These are phyloP conservation scores for Lepraria neglecta DNA, from an alignment of 495 filamentous ascomycete genomes.

Conservation along the genomic window DNA sequence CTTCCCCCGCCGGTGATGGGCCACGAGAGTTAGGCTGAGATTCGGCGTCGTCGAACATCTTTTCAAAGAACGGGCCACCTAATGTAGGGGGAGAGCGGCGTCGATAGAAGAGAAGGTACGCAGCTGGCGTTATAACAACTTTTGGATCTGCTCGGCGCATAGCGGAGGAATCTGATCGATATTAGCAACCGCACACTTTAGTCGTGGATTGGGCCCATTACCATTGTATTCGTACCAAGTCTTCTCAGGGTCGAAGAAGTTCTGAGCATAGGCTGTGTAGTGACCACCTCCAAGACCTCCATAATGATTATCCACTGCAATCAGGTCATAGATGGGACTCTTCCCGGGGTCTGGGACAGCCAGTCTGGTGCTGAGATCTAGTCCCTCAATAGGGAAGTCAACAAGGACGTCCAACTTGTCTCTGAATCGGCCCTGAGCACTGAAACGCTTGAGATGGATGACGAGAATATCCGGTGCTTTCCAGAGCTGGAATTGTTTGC, in stretches of 20 bases:
- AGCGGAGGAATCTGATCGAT: conserved; percentile 61
- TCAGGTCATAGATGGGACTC: conserved; percentile 77
- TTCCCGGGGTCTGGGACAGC: conserved; percentile 71
- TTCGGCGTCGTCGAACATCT: conserved; percentile 50
- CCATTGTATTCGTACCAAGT: conserved; percentile 96
- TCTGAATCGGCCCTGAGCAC: conserved; percentile 59
- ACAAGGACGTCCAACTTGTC: conserved; percentile 91
- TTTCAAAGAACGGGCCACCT: conserved; percentile 66
- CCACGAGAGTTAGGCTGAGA: conserved; percentile 45
- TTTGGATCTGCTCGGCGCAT: conserved; percentile 45
- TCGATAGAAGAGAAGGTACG: conserved; percentile 94
- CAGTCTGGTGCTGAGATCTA: conserved; percentile 77
- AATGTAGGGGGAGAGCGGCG: conserved; percentile 69
- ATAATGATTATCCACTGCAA: conserved; percentile 92
- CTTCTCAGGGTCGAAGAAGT: conserved; percentile 62
- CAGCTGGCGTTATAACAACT: conserved; percentile 57
- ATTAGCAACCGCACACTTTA: not conserved
- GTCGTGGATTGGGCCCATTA: conserved; percentile 39
- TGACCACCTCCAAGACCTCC: conserved; percentile 89
- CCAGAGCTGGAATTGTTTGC: conserved; percentile 96
- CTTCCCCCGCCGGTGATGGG: conserved; percentile 66
- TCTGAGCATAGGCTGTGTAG: conserved; percentile 90
- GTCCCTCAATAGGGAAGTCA: conserved; percentile 80
- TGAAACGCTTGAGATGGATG: conserved; percentile 92
- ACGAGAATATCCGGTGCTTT: conserved; percentile 90